Base-by-base conservation (phyloP, 2,329 filamentous ascomycete species). In the Exserohilum rostratum region DNA sequence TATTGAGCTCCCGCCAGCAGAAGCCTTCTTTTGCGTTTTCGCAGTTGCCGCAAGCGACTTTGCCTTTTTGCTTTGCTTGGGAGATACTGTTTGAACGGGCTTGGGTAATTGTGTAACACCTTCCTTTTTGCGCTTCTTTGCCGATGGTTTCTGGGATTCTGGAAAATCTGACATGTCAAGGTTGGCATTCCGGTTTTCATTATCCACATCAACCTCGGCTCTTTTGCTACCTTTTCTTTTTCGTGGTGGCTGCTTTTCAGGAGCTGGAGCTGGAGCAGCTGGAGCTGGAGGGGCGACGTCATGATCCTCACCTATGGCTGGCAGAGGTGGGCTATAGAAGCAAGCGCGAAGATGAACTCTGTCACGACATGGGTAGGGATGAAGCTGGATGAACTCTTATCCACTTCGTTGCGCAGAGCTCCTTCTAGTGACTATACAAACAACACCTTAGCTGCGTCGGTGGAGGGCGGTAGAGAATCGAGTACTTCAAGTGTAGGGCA, bases 321-420 rank as follows among this genome's bases (percentile, higher is more conserved):
- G 29, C 9, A 50, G 31, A 30, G 57, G 57, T 13, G 59, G n/a
- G 33, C 48, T 55, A 45, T 46, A 27, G 29, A 73, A 22, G 58
- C 40, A 29, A 55, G 50, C 17, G 57, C 62, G 53, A 73, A 71
- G 31, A 74, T 53, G 46, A 73, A 73, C 38, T 71, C 68, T 7
- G 70, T 72, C n/a, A 67, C 66, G 18, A 70, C 63, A 47, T 68
- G 60, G 12, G 61, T 62, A 6, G 70, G 70, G 13, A 73, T 68
- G 46, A 72, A 53, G 46, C 60, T 70, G 15, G 60, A 60, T n/a
- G 64, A 55, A 27, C 52, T 68, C 50, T 67, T 72, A 20, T 69
- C 58, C 20, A 68, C 27, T 20, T 73, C 69, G 43, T 70, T 69
- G 39, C 63, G 64, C 38, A 72, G 55, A 10, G 69, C 69, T 29